Evolutionary conservation across 73 alveolate species (phyloP), one percentile per base, ranked within the genome.

Genomic region (Halteria grandinella): DNA sequence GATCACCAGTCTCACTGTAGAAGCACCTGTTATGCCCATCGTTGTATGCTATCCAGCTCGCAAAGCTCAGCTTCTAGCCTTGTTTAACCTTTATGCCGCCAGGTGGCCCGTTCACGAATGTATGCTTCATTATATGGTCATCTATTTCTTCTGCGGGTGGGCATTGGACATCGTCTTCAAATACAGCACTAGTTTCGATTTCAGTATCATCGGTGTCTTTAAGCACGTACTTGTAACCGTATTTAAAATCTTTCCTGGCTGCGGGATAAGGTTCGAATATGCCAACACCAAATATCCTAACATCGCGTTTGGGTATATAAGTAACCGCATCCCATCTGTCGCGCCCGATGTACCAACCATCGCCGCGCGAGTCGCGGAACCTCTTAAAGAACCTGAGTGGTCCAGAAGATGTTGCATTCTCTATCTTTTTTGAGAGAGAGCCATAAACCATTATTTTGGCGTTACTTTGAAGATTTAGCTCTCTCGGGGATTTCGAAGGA

Each of bases 271-370:
- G 28, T 25, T 36, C 36, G 29, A 14, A 60, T 1, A 60, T 5
- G 1, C 77, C 77, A 11, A 60, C 43, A 1, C 77, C 77, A 28
- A 25, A 37, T 5, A 60, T 59, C 24, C 28, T 36, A 32, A 60
- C 24, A 60, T 37, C 43, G 27, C 43, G 14, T 5, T 60, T 60
- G 1, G 77, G 77, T 33, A 40, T 41, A 60, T 21, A 60, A 2
- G 43, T 25, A 8, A 60, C 20, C 20, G 59, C 77, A 60, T 60
- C 77, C 77, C 77, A 60, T 27, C 77, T 33, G 14, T 60, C 77
- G 20, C 48, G 25, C 29, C 77, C 77, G 18, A 60, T 33, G 43
- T 60, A 60, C 77, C 77, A 60, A 31, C 59, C 21, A 60, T 60
- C 77, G 1, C 77, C 77, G n/a, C 77, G 37, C 10, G 43, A 21